Base-by-base conservation (phyloP, 148 eudicot species). In the Chenopodium suecicum region DNA sequence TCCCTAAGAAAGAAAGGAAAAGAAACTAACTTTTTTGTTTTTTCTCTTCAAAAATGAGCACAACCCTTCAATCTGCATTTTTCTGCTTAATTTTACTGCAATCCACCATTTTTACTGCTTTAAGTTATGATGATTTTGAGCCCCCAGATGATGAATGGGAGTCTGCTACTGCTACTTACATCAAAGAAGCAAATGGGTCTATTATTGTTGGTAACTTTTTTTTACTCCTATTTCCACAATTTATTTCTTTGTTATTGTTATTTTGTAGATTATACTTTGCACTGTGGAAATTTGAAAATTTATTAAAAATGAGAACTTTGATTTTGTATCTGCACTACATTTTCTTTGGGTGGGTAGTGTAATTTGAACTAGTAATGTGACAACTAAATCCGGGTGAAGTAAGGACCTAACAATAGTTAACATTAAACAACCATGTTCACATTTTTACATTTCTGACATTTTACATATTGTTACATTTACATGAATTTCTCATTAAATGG, bases 141-240 rank as follows among this genome's bases (percentile, higher is more conserved):
- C 84, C 86, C 27, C 66, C 75, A 48, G 91, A 87, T 29, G 85
- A 64, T 66, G 90, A 83, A 31, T 91, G 94, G 94, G 87, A 81
- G 50, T 87, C 92, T 63, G 92, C 90, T 25, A 82, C 92, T 23
- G 91, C 94, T 10, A 91, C 92, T 44, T 91, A 76, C 78, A 80
- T 80, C 54, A 90, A 88, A 77, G 89, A 87, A 77, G 79, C 87
- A 0, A 86, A 91, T 80, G 89, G 73, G 58, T 90, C 94, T 56
- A 83, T 88, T 67, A 85, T 87, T 27, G 85, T 81, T 72, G 94
- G 94, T 91, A 90, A 19, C 1, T n/a, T 63, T 12, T 41, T 41
- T 41, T 41, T 34, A 11, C 75, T 70, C 1, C 34, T 60, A 17
- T 7, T 23, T 31, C 12, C 63, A 29, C 19, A 16, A 1, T 4